These are phyloP conservation scores for Colletotrichum truncatum DNA, from an alignment of 2,329 filamentous ascomycete species.

Conservation along the genomic window DNA sequence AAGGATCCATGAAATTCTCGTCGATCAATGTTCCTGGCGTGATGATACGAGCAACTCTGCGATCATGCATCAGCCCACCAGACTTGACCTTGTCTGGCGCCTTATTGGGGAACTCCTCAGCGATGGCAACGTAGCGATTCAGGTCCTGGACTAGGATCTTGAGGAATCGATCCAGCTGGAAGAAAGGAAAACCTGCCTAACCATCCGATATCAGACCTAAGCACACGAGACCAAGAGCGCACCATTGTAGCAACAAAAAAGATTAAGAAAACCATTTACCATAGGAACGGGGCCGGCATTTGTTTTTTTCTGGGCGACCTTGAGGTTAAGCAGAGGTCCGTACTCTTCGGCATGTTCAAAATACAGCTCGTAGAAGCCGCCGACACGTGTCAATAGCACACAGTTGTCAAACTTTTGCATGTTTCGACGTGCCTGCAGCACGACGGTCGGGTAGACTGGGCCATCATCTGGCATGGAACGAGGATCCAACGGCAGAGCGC, in stretches of 20 bases:
- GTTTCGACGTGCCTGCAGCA: conserved; percentile 87
- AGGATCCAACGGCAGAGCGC: conserved; percentile 50
- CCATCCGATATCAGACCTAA: conserved; percentile 34
- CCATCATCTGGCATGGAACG: conserved; percentile 53
- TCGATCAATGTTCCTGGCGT: conserved; percentile 97
- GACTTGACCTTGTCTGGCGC: conserved; percentile 75
- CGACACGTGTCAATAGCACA: conserved; percentile 89
- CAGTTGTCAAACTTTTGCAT: conserved; percentile 93
- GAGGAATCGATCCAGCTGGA: conserved; percentile 90
- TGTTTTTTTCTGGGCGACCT: conserved; percentile 81
- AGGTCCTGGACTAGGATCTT: conserved; percentile 93
- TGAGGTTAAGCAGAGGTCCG: conserved; percentile 86
- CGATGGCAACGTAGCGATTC: conserved; percentile 90
- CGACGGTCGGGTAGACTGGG: conserved; percentile 82
- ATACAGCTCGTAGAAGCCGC: conserved; percentile 97
- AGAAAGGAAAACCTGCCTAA: conserved; percentile 91
- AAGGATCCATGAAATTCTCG: conserved; percentile 96
- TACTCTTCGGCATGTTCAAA: conserved; percentile 94
- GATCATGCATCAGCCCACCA: conserved; percentile 84
- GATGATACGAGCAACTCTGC: conserved; percentile 85
- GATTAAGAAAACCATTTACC: conserved; percentile 64
- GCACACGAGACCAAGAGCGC: conserved; percentile 23
- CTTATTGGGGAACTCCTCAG: conserved; percentile 88
- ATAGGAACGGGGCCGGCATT: conserved; percentile 83
- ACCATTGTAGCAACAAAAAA: conserved; percentile 16